phyloP scores from a whole-genome alignment of 805 yeast species.

The Sungouiella thailandica region DNA sequence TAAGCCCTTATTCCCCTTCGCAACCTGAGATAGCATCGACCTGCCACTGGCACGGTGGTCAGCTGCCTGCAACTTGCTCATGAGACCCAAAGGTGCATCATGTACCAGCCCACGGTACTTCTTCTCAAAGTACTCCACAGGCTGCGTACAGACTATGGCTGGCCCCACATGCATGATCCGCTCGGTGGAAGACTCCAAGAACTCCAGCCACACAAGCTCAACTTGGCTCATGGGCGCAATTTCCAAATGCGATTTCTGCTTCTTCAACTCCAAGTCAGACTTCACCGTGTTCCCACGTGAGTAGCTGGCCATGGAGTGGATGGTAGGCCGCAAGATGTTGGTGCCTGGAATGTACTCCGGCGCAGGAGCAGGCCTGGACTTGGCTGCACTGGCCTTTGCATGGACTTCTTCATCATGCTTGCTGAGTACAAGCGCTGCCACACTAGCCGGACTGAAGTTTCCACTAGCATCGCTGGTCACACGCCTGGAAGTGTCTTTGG shows the following conservation, averaged over 20 bases:
- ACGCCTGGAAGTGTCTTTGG: too few species aligned
- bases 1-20: constrained; percentile 22
- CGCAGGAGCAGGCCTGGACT: constrained; percentile 20
- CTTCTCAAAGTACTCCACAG: constrained; percentile 50
- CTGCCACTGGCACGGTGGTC: constrained; percentile 14
- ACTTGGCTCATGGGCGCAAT: constrained; percentile 46
- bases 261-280: constrained; percentile 2
- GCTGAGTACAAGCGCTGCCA: constrained; percentile 36
- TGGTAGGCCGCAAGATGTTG: constrained; percentile 49
- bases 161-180: constrained; percentile 34
- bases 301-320: constrained; percentile 31
- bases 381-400: constrained; percentile 7
- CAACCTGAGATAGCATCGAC: constrained; percentile 35
- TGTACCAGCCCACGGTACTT: constrained; percentile 52
- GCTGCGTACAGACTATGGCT: constrained; percentile 33
- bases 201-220: constrained; percentile 57
- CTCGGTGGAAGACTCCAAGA: constrained; percentile 52
- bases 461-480: constrained; percentile 1
- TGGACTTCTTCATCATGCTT: constrained; percentile 16
- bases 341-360: constrained; percentile 58
- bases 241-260: constrained; percentile 27
- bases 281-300: constrained; percentile 6
- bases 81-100: constrained; percentile 51
- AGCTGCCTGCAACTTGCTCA: constrained; percentile 19
- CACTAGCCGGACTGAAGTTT: constrained; percentile 31